Conservation (phyloP, 208 protist species). For the Naegleria lovaniensis region DNA sequence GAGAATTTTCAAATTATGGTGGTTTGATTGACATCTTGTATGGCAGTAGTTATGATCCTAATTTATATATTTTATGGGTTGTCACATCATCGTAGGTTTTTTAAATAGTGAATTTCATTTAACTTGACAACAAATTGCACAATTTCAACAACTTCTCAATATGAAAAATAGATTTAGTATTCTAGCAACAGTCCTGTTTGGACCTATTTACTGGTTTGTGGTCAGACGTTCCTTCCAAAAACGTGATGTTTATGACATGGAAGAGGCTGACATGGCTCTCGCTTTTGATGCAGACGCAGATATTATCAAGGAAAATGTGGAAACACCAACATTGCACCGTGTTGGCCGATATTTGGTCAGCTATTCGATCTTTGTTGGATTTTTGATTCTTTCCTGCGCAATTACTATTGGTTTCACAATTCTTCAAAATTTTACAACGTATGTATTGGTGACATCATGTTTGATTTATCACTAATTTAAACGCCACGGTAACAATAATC, state of each 20-base stretch:
- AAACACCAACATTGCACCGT: not conserved
- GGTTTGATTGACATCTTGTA: not conserved
- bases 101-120: too few relatives aligned
- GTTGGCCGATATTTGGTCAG: not conserved
- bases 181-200: not conserved
- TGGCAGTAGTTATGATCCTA: not conserved
- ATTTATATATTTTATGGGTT: not conserved
- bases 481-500: not conserved
- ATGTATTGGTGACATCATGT: too few relatives aligned
- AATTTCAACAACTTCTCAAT: too few relatives aligned
- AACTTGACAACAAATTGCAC: not conserved
- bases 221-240: not conserved
- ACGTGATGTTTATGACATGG: not conserved
- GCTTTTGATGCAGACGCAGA: not conserved
- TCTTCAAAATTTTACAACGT: slow-evolving; percentile 8
- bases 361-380: not conserved
- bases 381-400: not conserved
- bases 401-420: not conserved
- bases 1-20: not conserved
- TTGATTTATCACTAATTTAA: too few relatives aligned
- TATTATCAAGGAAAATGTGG: not conserved
- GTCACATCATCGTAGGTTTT: not conserved
- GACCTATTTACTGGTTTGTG: not conserved
- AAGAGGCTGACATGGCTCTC: not conserved
- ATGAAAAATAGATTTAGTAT: not conserved